Conservation (phyloP, 192 early-diverging fungal genomes). For the Mortierella alpina region DNA sequence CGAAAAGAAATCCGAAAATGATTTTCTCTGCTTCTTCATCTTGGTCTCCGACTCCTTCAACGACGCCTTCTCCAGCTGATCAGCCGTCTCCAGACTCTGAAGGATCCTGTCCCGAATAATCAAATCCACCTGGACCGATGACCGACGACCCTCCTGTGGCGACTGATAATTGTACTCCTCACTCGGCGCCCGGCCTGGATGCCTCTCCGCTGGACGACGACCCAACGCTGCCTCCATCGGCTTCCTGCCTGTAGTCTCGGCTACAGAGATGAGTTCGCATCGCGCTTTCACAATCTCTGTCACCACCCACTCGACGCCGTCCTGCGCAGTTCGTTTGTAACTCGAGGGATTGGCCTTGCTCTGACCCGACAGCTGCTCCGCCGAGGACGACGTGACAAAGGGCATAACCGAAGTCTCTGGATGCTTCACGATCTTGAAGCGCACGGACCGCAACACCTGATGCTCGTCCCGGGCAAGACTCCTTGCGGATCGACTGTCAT, state of each 20-base stretch:
- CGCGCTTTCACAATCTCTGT: slow-evolving; percentile 43
- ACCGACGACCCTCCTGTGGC: not conserved
- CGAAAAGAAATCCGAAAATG: slow-evolving; percentile 21
- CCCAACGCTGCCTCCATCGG: not conserved
- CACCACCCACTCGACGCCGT: slow-evolving; percentile 43
- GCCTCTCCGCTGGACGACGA: not conserved
- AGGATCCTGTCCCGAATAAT: slow-evolving; percentile 33
- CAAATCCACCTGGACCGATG: slow-evolving; percentile 32
- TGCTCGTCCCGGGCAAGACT: slow-evolving; percentile 17
- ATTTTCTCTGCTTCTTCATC: slow-evolving; percentile 8
- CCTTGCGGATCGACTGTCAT: slow-evolving; percentile 10
- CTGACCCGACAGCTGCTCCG: not conserved
- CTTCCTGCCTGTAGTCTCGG: slow-evolving; percentile 4
- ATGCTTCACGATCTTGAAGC: slow-evolving; percentile 53
- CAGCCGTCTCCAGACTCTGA: slow-evolving; percentile 29
- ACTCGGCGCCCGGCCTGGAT: slow-evolving; percentile 25
- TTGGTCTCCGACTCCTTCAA: not conserved
- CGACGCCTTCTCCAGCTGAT: slow-evolving; percentile 9
- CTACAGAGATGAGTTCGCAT: slow-evolving; percentile 29
- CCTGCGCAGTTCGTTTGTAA: slow-evolving; percentile 21
- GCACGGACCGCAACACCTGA: slow-evolving; percentile 32
- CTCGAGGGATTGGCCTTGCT: slow-evolving; percentile 18
- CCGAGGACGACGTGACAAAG: slow-evolving; percentile 8
- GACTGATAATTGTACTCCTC: slow-evolving; percentile 48
- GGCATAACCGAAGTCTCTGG: slow-evolving; percentile 36